Evolutionary conservation across 129 eudicot species (phyloP), one percentile per base, ranked within the genome.

Genomic region (Ambrosia artemisiifolia): DNA sequence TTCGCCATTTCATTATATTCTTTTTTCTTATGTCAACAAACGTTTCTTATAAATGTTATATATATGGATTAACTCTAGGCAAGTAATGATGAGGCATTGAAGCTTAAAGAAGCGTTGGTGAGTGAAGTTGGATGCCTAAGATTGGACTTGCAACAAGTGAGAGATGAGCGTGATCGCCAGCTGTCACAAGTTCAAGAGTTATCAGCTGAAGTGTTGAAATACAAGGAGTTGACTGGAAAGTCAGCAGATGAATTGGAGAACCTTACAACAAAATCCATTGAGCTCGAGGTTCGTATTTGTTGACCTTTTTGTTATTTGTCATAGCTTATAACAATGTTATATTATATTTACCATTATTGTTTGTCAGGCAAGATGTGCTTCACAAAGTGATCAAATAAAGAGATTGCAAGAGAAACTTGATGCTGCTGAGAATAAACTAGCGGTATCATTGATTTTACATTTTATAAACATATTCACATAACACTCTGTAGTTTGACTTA

Each of bases 131-230:
- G 80, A 40, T 35, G 90, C 75, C 53, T 91, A 77, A 80, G 95
- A 57, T 81, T 70, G 78, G 96, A 95, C 60, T 38, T 95, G 78
- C 91, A 88, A 48, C 89, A 83, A 79, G 86, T 85, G 30, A 86
- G 91, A 74, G 97, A 86, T 34, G 99, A 95, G 18, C 91, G 99
- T 30, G 97, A 90, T 49, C 82, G 84, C 36, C 96, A 77, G 35
- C 36, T 81, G 65, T 73, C 71, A 36, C 81, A 75, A 54, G 84
- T 95, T 40, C 82, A 86, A 65, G 79, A 69, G 70, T 64, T 91
- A 73, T 79, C 89, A 0, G 47, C 69, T 38, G 96, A 91, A 80
- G 75, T 91, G 12, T 81, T 46, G 54, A 81, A 83, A 67, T 86
- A 81, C 60, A 83, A 84, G 69, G 96, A 88, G 72, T 75, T 65